phyloP scores from a whole-genome alignment of 805 yeast species.

The Metschnikowia picachoensis region DNA sequence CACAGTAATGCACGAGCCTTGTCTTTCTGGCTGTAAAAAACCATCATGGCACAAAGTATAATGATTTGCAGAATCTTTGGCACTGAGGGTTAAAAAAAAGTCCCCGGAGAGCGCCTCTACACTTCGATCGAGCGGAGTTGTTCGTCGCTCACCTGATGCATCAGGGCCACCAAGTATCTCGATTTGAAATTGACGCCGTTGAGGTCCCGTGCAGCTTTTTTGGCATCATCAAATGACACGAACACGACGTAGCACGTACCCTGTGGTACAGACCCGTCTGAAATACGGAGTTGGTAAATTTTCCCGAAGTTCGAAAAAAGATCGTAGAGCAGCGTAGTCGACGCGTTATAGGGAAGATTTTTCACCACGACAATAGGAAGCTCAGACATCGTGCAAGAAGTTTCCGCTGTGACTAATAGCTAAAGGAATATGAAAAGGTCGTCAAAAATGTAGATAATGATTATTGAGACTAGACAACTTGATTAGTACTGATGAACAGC shows the following conservation, averaged over 20 bases:
- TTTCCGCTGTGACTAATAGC: too few species aligned
- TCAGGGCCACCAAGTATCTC: slow-evolving; percentile 51
- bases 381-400: slow-evolving; percentile 18
- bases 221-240: slow-evolving; percentile 45
- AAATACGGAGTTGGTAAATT: slow-evolving; percentile 48
- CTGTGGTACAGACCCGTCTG: slow-evolving; percentile 20
- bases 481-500: too few species aligned
- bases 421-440: too few species aligned
- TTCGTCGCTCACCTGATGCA: slow-evolving; percentile 41
- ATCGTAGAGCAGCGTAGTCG: slow-evolving; percentile 45
- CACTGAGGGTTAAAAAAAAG: too few species aligned
- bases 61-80: too few species aligned
- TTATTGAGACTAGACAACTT: too few species aligned
- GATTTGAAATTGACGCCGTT: slow-evolving; percentile 59
- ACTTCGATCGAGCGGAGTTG: slow-evolving; percentile 2
- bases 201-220: slow-evolving; percentile 49
- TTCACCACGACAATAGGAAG: slow-evolving; percentile 50
- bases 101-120: too few species aligned
- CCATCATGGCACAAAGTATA: too few species aligned
- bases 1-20: too few species aligned
- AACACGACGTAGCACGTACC: slow-evolving; percentile 57
- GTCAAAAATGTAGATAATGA: too few species aligned
- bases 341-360: slow-evolving; percentile 52
- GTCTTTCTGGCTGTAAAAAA: too few species aligned
- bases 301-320: slow-evolving; percentile 54